phyloP scores from a whole-genome alignment of 768 basidiomycete species.

The Auricularia auricula-judae region DNA sequence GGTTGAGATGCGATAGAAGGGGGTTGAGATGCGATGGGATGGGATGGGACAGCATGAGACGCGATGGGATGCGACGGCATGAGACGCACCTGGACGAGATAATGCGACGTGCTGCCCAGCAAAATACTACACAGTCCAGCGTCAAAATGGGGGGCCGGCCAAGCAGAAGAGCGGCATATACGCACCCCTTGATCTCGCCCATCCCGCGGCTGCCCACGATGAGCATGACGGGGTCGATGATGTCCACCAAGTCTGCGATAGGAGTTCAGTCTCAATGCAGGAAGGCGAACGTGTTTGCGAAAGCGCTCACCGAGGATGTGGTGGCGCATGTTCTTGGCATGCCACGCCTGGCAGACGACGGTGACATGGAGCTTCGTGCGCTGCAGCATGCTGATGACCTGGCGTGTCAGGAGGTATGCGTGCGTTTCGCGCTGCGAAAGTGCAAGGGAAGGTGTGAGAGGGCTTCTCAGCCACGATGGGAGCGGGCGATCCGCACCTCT shows the following conservation, averaged over 20 bases:
- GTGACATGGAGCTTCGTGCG: conserved; percentile 82
- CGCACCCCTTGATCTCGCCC: conserved; percentile 77
- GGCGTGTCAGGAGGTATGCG: conserved; percentile 79
- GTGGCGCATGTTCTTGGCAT: conserved; percentile 88
- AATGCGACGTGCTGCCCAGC: conserved; percentile 90
- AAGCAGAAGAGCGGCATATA: conserved; percentile 6
- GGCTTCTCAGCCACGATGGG: conserved; percentile 1
- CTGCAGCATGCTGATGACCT: conserved; percentile 81
- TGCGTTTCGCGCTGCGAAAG: conserved; percentile 65
- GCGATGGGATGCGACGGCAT: conserved; percentile 1
- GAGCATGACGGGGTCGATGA: conserved; percentile 78
- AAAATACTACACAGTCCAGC: conserved; percentile 48
- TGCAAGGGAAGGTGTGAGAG: conserved; percentile 1
- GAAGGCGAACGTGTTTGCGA: neutral
- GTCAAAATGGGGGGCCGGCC: neutral
- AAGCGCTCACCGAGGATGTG: conserved; percentile 60
- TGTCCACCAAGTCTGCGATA: conserved; percentile 65
- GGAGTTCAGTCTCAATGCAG: neutral
- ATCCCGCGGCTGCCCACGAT: conserved; percentile 93
- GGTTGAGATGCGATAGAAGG: neutral
- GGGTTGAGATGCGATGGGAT: neutral
- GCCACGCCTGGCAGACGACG: conserved; percentile 89
- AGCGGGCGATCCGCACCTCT: conserved; percentile 44
- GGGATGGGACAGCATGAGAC: too few relatives aligned
- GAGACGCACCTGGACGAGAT: conserved; percentile 60